phyloP scores from a whole-genome alignment of 2,329 filamentous ascomycete genomes.

The Colletotrichum gloeosporioides region DNA sequence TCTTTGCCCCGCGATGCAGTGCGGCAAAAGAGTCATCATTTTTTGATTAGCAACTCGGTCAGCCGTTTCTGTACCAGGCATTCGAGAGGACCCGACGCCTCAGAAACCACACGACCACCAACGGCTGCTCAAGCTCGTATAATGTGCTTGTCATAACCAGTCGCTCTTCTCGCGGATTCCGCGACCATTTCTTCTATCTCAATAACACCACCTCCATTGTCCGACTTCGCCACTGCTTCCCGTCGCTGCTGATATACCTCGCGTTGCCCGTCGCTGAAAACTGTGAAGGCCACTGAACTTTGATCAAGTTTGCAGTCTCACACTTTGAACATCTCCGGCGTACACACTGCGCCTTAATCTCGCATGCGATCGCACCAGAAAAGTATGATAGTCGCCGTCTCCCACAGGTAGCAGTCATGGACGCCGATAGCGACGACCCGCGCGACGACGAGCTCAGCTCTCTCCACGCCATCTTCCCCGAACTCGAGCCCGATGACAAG shows the following conservation, averaged over 20 bases:
- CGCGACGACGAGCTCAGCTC: slow-evolving; percentile 65
- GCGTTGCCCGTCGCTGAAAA: background rate
- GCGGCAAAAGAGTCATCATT: slow-evolving; percentile 22
- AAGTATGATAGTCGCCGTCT: slow-evolving; percentile 10
- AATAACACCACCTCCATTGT: background rate
- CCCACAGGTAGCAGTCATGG: slow-evolving; percentile 35
- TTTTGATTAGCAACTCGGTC: background rate
- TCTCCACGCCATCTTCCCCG: slow-evolving; percentile 70
- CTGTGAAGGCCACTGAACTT: background rate
- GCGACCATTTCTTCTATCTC: slow-evolving; percentile 4
- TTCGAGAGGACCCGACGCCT: background rate
- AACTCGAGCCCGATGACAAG: slow-evolving; percentile 54
- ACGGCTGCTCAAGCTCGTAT: slow-evolving; percentile 8
- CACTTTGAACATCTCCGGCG: background rate
- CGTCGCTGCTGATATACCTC: background rate
- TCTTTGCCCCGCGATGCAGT: slow-evolving; percentile 18
- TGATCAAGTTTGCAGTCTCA: background rate
- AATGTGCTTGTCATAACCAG: slow-evolving; percentile 7
- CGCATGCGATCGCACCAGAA: background rate
- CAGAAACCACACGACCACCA: background rate
- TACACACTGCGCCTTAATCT: background rate
- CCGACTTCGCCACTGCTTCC: slow-evolving; percentile 6
- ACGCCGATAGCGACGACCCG: slow-evolving; percentile 49
- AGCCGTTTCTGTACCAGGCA: background rate
- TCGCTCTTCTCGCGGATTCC: slow-evolving; percentile 19